These are phyloP conservation scores for Plasmodium gaboni DNA, from an alignment of 169 alveolate genomes.

Conservation along the genomic window DNA sequence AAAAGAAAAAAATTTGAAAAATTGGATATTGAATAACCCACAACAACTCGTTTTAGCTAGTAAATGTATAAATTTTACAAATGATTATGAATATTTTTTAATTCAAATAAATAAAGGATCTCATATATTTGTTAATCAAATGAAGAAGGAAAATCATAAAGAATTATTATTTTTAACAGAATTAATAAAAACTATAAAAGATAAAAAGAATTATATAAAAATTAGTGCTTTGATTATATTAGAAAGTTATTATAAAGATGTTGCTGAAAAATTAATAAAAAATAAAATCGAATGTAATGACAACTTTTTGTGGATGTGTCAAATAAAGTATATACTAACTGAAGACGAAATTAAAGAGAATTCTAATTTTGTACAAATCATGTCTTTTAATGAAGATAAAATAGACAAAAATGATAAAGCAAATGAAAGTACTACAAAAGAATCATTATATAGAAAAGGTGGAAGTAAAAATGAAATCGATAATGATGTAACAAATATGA, in stretches of 20 bases:
- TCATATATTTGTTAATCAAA: conserved; percentile 61
- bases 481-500: conserved; percentile 8
- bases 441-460: conserved; percentile 20
- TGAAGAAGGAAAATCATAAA: conserved; percentile 62
- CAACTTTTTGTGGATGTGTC: conserved; percentile 71
- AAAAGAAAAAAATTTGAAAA: conserved; percentile 51
- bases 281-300: conserved; percentile 73
- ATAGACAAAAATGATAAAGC: conserved; percentile 12
- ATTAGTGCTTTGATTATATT: conserved; percentile 59
- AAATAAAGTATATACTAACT: conserved; percentile 42
- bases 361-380: conserved; percentile 11
- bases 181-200: conserved; percentile 62
- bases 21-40: conserved; percentile 65
- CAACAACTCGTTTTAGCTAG: conserved; percentile 60
- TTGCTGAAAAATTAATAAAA: conserved; percentile 73
- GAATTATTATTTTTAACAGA: conserved; percentile 60
- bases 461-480: conserved; percentile 18
- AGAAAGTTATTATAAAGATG: conserved; percentile 75
- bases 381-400: conserved; percentile 1
- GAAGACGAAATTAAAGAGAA: conserved; percentile 36
- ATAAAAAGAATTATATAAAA: conserved; percentile 70
- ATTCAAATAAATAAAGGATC: conserved; percentile 75
- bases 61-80: conserved; percentile 68
- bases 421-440: background rate
- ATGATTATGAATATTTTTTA: conserved; percentile 70